A percentile compares a stretch with the other conserved stretches of the same genome.
Conservation (phyloP, 805 yeast genomes). For the Ogataea polymorpha region DNA sequence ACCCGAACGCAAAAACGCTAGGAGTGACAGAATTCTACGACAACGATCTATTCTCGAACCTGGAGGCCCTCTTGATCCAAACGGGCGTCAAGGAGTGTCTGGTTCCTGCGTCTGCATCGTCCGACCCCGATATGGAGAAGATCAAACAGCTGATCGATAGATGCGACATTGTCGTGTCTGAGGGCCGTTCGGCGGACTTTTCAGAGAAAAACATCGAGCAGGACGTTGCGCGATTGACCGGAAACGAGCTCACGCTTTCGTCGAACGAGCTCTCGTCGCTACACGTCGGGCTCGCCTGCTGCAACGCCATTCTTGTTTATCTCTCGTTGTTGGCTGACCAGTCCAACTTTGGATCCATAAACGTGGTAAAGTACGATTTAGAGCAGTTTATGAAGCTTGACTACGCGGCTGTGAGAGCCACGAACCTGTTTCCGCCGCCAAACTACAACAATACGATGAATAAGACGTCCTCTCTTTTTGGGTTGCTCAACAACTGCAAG, state of each 20-base stretch:
- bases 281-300: constrained; percentile 54
- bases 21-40: constrained; percentile 81
- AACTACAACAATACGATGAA: constrained; percentile 44
- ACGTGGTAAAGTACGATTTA: constrained; percentile 64
- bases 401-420: constrained; percentile 82
- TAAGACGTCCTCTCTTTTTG: constrained; percentile 59
- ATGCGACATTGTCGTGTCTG: constrained; percentile 71
- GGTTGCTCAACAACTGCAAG: constrained; percentile 83
- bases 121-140: constrained; percentile 59
- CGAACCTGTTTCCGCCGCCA: constrained; percentile 74
- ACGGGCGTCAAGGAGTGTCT: constrained; percentile 85
- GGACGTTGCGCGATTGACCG: constrained; percentile 71
- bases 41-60: constrained; percentile 80
- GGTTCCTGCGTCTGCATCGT: constrained; percentile 40
- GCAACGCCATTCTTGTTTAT: constrained; percentile 67
- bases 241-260: constrained; percentile 50
- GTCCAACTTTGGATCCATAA: constrained; percentile 50
- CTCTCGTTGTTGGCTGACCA: constrained; percentile 60
- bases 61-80: constrained; percentile 85
- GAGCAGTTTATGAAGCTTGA: constrained; percentile 87
- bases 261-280: constrained; percentile 52
- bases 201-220: constrained; percentile 67
- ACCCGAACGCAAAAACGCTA: constrained; percentile 61
- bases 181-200: constrained; percentile 55
- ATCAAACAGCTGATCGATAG: constrained; percentile 70